Conservation (phyloP, 2,329 filamentous ascomycete species). For the Pseudocercospora fuligena region DNA sequence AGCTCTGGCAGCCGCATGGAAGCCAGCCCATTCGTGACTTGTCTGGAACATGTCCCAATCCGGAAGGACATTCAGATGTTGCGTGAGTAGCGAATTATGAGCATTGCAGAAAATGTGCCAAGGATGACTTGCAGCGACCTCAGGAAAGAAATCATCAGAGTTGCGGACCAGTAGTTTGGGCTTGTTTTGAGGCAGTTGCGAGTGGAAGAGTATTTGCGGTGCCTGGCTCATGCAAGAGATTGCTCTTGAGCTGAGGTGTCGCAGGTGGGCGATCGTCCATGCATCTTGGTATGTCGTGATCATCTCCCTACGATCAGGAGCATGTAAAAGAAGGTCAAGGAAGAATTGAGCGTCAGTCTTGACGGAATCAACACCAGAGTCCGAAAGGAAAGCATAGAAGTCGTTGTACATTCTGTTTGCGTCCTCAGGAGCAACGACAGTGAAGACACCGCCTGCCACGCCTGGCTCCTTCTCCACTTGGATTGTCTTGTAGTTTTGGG, state of each 20-base stretch:
- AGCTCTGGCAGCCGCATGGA: conserved; percentile 88
- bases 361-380: conserved; percentile 78
- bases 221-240: conserved; percentile 96
- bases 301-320: conserved; percentile 72
- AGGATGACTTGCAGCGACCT: conserved; percentile 77
- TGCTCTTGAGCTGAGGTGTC: conserved; percentile 75
- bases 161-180: conserved; percentile 79
- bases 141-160: conserved; percentile 90
- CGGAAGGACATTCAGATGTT: conserved; percentile 83
- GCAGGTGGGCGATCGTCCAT: conserved; percentile 78
- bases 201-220: conserved; percentile 84
- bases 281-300: conserved; percentile 80
- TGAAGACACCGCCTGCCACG: conserved; percentile 69
- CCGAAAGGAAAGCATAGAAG: conserved; percentile 82
- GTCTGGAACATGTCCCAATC: conserved; percentile 83
- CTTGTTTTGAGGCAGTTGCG: conserved; percentile 76
- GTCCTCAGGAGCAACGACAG: conserved; percentile 75
- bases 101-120: conserved; percentile 98
- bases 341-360: conserved; percentile 95
- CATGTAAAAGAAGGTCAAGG: conserved; percentile 73
- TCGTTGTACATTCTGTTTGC: conserved; percentile 81
- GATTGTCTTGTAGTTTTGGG: conserved; percentile 76
- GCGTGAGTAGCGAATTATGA: conserved; percentile 81
- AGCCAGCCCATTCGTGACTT: conserved; percentile 71
- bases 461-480: conserved; percentile 60